A percentile compares a stretch with the other conserved stretches of the same genome.
These are phyloP conservation scores for Acidiella bohemica DNA, from an alignment of 495 filamentous ascomycete genomes.

Conservation along the genomic window DNA sequence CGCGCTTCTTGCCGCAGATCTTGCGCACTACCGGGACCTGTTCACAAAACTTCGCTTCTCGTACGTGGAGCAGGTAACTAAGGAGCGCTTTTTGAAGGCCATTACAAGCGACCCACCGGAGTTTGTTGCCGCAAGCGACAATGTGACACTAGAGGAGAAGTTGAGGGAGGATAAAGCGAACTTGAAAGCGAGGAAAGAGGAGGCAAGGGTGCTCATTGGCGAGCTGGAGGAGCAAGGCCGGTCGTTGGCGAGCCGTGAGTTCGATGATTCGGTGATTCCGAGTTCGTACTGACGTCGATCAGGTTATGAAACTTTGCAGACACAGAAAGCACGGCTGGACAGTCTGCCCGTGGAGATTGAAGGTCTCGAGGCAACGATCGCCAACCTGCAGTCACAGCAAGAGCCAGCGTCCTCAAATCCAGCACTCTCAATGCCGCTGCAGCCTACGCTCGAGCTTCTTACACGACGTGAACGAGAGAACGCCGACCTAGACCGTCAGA, in stretches of 20 bases:
- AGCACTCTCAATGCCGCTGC: conserved; percentile 38
- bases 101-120: conserved; percentile 77
- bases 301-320: conserved; percentile 51
- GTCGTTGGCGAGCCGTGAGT: conserved; percentile 37
- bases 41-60: conserved; percentile 95
- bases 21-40: conserved; percentile 86
- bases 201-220: conserved; percentile 57
- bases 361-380: conserved; percentile 51
- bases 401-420: conserved; percentile 30
- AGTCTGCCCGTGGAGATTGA: conserved; percentile 50
- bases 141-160: conserved; percentile 60
- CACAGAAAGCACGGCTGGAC: conserved; percentile 36
- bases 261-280: conserved; percentile 19
- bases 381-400: conserved; percentile 33
- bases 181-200: conserved; percentile 63
- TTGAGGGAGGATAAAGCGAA: conserved; percentile 59
- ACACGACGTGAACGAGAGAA: conserved; percentile 47
- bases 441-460: conserved; percentile 45
- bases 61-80: conserved; percentile 71
- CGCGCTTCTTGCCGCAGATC: conserved; percentile 64
- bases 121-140: conserved; percentile 69
- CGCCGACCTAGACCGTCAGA: conserved; percentile 50
- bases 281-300: neutral
- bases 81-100: conserved; percentile 64
- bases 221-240: conserved; percentile 57